A percentile compares a stretch with the other conserved stretches of the same genome.
Conservation (phyloP, 495 filamentous ascomycete genomes). For the Neurospora sp. region DNA sequence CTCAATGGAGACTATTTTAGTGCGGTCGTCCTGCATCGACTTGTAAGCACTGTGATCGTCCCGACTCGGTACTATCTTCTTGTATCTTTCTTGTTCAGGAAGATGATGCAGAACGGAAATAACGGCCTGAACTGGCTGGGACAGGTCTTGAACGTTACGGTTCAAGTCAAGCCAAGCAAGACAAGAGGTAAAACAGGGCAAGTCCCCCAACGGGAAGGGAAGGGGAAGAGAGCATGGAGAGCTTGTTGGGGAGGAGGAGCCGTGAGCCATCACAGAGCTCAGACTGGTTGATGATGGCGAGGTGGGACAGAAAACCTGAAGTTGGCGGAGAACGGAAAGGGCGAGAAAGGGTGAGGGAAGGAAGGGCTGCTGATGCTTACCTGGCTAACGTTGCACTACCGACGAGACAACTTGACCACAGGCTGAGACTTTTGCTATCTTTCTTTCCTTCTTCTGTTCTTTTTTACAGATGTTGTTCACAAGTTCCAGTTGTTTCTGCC, state of each 20-base stretch:
- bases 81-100: neutral
- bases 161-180: neutral
- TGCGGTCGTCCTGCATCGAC: neutral
- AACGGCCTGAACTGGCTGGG: neutral
- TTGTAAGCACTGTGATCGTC: neutral
- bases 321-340: neutral
- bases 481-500: neutral
- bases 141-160: neutral
- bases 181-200: neutral
- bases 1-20: neutral
- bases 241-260: neutral
- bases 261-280: neutral
- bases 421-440: neutral
- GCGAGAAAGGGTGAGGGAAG: neutral
- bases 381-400: neutral
- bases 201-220: neutral
- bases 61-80: neutral
- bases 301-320: neutral
- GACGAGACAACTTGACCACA: neutral
- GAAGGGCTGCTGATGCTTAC: neutral
- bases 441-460: neutral
- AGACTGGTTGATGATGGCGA: neutral
- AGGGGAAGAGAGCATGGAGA: neutral
- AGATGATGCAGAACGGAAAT: neutral
- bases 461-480: neutral